Evolutionary conservation across 331 rosid species (phyloP), one percentile per base, ranked within the genome.

Genomic region (Acacia pycnantha): DNA sequence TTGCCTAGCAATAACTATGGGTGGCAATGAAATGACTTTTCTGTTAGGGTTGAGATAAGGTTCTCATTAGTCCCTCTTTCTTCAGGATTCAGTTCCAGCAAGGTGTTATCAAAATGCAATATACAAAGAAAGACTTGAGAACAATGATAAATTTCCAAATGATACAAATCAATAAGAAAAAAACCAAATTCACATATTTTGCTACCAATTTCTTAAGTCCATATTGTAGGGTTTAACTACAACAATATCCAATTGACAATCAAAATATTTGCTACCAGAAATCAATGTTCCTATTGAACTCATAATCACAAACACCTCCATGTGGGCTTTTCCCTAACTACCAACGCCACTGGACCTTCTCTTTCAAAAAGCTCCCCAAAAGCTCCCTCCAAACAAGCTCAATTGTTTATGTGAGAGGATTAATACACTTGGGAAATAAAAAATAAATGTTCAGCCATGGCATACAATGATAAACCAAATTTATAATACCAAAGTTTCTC

Each of bases 151-250:
- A 59, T 58, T 67, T 76, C 7, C 50, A 47, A 43, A 51, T 76
- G 12, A 79, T 74, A 37, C 22, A 70, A 22, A 64, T 41, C 65
- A 75, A 70, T 68, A 21, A 47, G 81, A 77, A 59, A 81, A 81
- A 70, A 54, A 74, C 64, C 47, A 73, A 51, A 83, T 87, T 88
- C 86, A 88, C 91, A 75, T 88, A 29, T 29, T 29, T 29, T 29
- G 31, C 31, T 29, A 29, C 31, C 31, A 29, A 29, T 29, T 29
- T 29, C 31, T 2, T 29, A 1, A 29, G 2, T 29, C 31, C 31
- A 29, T 29, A 29, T 29, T 29, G 31, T 2, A 29, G 2, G 31
- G 31, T 29, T 29, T 29, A 29, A 29, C 31, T 29, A 29, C 31
- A 29, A 29, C 31, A 29, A 29, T 29, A 29, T 29, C 31, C 31